Conservation (phyloP, 2,329 filamentous ascomycete genomes). For the Cladosporium phlei region DNA sequence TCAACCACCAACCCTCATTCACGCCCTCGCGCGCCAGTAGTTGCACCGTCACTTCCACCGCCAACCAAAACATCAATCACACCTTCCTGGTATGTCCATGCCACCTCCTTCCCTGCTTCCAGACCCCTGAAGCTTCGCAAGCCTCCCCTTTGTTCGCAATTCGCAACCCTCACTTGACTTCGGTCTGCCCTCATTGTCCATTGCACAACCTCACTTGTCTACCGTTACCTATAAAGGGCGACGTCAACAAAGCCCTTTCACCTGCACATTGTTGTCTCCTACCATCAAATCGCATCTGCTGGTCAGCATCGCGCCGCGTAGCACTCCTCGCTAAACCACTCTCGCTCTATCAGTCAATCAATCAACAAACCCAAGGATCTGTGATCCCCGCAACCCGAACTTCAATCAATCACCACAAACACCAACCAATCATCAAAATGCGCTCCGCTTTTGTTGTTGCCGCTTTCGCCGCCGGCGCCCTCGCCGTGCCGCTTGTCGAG, state of each 20-base stretch:
- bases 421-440: constrained; percentile 27
- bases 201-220: background rate
- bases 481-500: constrained; percentile 32
- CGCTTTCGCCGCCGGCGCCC: constrained; percentile 33
- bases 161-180: constrained; percentile 11
- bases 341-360: constrained; percentile 10
- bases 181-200: constrained; percentile 11
- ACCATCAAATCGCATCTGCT: constrained; percentile 10
- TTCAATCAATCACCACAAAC: constrained; percentile 16
- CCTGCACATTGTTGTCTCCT: constrained; percentile 5
- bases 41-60: constrained; percentile 6
- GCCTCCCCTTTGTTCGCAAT: too few species aligned
- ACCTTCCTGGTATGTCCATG: constrained; percentile 11
- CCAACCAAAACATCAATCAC: too few species aligned
- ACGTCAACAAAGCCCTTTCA: background rate
- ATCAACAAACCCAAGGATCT: constrained; percentile 18
- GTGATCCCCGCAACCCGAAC: constrained; percentile 15
- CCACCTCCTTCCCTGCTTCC: constrained; percentile 8
- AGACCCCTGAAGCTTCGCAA: background rate
- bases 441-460: constrained; percentile 33
- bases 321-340: constrained; percentile 3
- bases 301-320: constrained; percentile 12
- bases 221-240: constrained; percentile 12
- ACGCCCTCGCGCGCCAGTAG: constrained; percentile 7
- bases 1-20: constrained; percentile 3